Conservation (phyloP, 371 early-diverging fungal genomes). For the Amoeboaphelidium protococcarum region DNA sequence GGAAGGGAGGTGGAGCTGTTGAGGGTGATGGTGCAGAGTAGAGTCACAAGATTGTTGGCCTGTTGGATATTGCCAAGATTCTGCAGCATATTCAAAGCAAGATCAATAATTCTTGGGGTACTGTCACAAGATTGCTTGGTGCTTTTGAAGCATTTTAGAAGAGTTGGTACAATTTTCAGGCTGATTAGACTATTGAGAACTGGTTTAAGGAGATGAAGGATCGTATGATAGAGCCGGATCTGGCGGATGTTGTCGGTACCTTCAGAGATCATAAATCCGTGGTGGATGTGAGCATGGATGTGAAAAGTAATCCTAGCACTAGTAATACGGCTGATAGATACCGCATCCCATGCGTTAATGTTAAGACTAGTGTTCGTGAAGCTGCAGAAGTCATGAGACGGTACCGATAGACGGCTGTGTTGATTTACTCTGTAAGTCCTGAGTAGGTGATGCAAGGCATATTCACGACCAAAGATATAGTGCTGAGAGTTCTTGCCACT, state of each 20-base stretch:
- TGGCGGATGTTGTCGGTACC: neutral
- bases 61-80: constrained; percentile 76
- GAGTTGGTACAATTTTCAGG: neutral
- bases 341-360: constrained; percentile 30
- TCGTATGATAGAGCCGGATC: neutral
- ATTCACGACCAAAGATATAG: constrained; percentile 43
- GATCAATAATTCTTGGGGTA: neutral
- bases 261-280: too few species aligned
- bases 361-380: constrained; percentile 56
- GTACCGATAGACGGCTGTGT: constrained; percentile 58
- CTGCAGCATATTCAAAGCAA: neutral
- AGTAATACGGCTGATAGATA: neutral
- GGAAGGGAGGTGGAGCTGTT: constrained; percentile 18
- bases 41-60: constrained; percentile 38
- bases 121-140: constrained; percentile 31
- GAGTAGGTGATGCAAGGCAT: constrained; percentile 21
- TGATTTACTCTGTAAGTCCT: constrained; percentile 72
- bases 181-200: neutral
- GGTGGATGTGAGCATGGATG: too few species aligned
- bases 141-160: constrained; percentile 23
- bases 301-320: too few species aligned
- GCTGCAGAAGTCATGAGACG: constrained; percentile 69
- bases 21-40: neutral
- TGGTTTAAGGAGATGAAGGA: neutral
- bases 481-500: constrained; percentile 80